phyloP scores from a whole-genome alignment of 257 asterid genomes.

The Penstemon eatonii region DNA sequence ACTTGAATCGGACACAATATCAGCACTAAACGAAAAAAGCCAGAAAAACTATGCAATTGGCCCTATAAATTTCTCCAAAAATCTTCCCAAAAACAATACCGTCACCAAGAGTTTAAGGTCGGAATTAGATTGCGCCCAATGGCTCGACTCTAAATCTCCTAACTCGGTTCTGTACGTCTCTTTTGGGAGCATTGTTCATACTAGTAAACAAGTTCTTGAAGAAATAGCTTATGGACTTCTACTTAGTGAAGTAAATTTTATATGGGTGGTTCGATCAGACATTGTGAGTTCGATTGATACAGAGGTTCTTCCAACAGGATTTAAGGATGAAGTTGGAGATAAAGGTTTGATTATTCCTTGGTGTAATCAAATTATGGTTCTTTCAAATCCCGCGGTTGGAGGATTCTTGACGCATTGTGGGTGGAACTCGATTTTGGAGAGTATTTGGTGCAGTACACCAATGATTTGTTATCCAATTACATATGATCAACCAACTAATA shows the following conservation, averaged over 20 bases:
- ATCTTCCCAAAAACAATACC: neutral
- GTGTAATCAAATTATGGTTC: conserved; percentile 38
- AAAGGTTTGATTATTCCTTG: conserved; percentile 47
- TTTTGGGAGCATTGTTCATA: conserved; percentile 49
- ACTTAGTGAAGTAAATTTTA: conserved; percentile 48
- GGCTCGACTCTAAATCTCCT: conserved; percentile 49
- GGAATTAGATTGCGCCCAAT: conserved; percentile 42
- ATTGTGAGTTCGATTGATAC: conserved; percentile 22
- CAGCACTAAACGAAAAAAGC: conserved; percentile 39
- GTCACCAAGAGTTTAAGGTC: conserved; percentile 43
- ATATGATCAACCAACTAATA: conserved; percentile 41
- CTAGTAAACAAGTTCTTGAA: conserved; percentile 30
- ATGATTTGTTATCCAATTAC: conserved; percentile 48
- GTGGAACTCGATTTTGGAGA: conserved; percentile 55
- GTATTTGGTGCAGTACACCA: conserved; percentile 47
- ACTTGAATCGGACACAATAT: conserved; percentile 44
- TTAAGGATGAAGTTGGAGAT: conserved; percentile 18
- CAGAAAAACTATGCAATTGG: conserved; percentile 52
- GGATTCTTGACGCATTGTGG: conserved; percentile 59
- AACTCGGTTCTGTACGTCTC: conserved; percentile 62
- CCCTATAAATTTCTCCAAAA: conserved; percentile 39
- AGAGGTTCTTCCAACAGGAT: conserved; percentile 26
- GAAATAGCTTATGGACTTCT: conserved; percentile 54
- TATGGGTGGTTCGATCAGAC: conserved; percentile 66
- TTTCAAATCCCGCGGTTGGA: conserved; percentile 38